Evolutionary conservation across 192 early-diverging fungal genomes (phyloP), one percentile per base, ranked within the genome.

Genomic region (Umbelopsis ramanniana): DNA sequence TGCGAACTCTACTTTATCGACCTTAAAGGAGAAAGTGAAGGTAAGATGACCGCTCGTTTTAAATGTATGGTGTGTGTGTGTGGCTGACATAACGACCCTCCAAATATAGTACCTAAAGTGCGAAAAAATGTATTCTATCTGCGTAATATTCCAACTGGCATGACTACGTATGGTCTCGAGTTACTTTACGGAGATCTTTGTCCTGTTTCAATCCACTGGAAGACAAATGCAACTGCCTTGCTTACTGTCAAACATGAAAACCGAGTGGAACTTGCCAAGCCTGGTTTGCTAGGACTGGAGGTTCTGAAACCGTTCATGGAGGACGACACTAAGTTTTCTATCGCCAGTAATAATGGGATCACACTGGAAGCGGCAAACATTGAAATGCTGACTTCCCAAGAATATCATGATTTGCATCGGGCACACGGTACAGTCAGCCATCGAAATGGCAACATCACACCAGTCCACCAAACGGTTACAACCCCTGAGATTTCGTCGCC

Each of bases 1-100:
- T 87, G 81, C 29, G 89, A 91, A 52, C 77, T 89, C 15, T 83
- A 82, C 4, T 84, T 75, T 54, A 48, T 93, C 60, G 76, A 92
- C 72, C 55, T 95, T 19, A 69, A 68, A 6, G 91, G 90, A 1
- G 67, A 74, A 17, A 63, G 57, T 22, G 21, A 50, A 68, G 23
- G 38, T 45, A 15, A 69, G 26, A 35, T 46, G 46, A 76, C 12
- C 23, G 10, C n/a, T n/a, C n/a, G n/a, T n/a, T n/a, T n/a, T n/a
- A n/a, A n/a, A n/a, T n/a, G n/a, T n/a, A n/a, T n/a, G n/a, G n/a
- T n/a, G n/a, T n/a, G n/a, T n/a, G n/a, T n/a, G n/a, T n/a, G 26
- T 26, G 53, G 29, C 50, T 71, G 38, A 35, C 50, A 6, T 38
- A n/a, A 63, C 55, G 5, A 19, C 24, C 23, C 29, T 4, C 52